Conservation (phyloP, 495 filamentous ascomycete species). For the Beverwykella pulmonaria region DNA sequence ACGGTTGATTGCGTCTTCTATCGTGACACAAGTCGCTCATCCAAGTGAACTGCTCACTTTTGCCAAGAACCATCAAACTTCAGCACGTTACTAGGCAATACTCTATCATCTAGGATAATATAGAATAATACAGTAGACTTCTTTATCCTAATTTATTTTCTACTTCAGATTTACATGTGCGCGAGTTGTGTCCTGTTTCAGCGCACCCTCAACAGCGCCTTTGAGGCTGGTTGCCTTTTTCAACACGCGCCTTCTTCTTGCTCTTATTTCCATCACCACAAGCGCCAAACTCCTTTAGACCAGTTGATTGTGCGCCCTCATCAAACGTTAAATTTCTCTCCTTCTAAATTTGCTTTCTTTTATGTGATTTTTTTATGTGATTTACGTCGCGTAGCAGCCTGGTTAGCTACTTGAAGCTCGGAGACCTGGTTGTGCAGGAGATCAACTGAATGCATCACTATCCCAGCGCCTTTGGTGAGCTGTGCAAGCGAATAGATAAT, state of each 20-base stretch:
- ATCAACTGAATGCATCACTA: not conserved
- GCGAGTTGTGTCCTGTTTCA: not conserved
- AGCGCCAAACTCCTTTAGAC: conserved; percentile 1
- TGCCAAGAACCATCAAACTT: too few relatives aligned
- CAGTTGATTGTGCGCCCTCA: too few relatives aligned
- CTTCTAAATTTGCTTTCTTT: conserved; percentile 2
- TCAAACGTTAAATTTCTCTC: not conserved
- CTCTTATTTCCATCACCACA: conserved; percentile 2
- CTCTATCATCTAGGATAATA: too few relatives aligned
- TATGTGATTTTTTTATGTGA: conserved; percentile 5
- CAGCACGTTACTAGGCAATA: too few relatives aligned
- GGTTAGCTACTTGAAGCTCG: conserved; percentile 3
- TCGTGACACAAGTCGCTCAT: too few relatives aligned
- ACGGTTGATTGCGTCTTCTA: too few relatives aligned
- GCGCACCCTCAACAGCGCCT: not conserved
- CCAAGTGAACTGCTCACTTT: too few relatives aligned
- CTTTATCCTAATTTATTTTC: too few relatives aligned
- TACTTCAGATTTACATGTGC: not conserved
- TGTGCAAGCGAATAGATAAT: not conserved
- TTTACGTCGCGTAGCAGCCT: conserved; percentile 1
- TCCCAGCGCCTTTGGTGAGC: too few relatives aligned
- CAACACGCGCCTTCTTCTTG: conserved; percentile 6
- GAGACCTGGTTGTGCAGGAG: not conserved
- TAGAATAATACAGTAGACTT: too few relatives aligned
- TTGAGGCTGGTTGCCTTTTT: not conserved